Conservation (phyloP, 768 basidiomycete genomes). For the Scleroderma bovista region DNA sequence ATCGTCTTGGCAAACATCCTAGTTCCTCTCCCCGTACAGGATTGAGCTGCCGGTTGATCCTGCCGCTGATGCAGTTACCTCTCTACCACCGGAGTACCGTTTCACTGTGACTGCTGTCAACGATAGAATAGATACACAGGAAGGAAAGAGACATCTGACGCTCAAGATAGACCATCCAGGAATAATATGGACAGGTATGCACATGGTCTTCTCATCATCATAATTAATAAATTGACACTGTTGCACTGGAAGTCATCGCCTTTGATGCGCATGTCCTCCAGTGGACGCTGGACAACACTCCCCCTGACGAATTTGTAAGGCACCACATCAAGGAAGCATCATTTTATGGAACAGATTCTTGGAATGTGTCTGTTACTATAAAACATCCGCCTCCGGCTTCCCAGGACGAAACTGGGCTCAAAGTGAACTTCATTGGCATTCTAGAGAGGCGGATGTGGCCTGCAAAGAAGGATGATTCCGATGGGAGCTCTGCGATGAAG, state of each 20-base stretch:
- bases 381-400: constrained; percentile 35
- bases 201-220: not conserved
- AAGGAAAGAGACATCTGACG: constrained; percentile 65
- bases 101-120: constrained; percentile 58
- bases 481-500: constrained; percentile 56
- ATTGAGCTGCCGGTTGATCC: constrained; percentile 54
- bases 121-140: constrained; percentile 45
- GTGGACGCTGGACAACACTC: constrained; percentile 79
- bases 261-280: constrained; percentile 86
- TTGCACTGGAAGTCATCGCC: constrained; percentile 54
- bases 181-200: constrained; percentile 79
- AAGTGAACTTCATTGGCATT: constrained; percentile 75
- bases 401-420: constrained; percentile 26
- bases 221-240: not conserved
- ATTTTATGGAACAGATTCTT: constrained; percentile 71
- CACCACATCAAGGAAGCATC: constrained; percentile 93
- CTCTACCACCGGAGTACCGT: constrained; percentile 30
- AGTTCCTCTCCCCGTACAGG: constrained; percentile 86
- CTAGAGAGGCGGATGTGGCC: constrained; percentile 87
- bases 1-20: constrained; percentile 6
- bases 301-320: constrained; percentile 66
- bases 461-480: constrained; percentile 46
- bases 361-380: constrained; percentile 68
- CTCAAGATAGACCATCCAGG: constrained; percentile 72
- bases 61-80: constrained; percentile 45